phyloP scores from a whole-genome alignment of 2,329 filamentous ascomycete species.

The Mollisia scopiformis region DNA sequence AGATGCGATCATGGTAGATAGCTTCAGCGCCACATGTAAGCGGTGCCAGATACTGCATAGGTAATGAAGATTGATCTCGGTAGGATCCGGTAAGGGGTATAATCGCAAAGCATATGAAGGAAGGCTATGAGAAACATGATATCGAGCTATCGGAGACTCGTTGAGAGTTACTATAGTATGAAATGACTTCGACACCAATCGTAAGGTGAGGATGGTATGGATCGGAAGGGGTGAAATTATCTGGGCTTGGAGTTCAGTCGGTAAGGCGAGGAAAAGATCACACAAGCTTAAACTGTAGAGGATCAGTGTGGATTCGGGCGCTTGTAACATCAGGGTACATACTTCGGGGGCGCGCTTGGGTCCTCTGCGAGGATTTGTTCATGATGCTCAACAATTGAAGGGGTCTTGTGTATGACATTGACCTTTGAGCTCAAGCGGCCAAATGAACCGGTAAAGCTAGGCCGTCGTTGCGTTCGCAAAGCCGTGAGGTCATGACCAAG shows the following conservation, averaged over 20 bases:
- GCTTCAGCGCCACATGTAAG: constrained; percentile 64
- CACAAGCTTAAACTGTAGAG: constrained; percentile 48
- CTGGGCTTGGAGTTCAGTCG: constrained; percentile 65
- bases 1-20: constrained; percentile 63
- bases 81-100: constrained; percentile 55
- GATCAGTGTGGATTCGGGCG: constrained; percentile 13
- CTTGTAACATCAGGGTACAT: constrained; percentile 6
- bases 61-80: constrained; percentile 59
- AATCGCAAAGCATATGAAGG: constrained; percentile 62
- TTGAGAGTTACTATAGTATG: constrained; percentile 62
- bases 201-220: constrained; percentile 61
- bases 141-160: constrained; percentile 62
- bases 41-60: constrained; percentile 68
- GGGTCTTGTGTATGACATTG: constrained; percentile 31
- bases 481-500: constrained; percentile 36
- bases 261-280: constrained; percentile 59
- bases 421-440: constrained; percentile 37
- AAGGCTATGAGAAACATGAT: constrained; percentile 62
- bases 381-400: constrained; percentile 32
- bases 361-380: constrained; percentile 31
- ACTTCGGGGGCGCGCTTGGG: constrained; percentile 26
- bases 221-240: constrained; percentile 63
- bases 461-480: constrained; percentile 34
- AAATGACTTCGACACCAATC: constrained; percentile 60
- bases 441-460: constrained; percentile 36